These are phyloP conservation scores for Aspergillus nanangensis DNA, from an alignment of 495 filamentous ascomycete species.

Conservation along the genomic window DNA sequence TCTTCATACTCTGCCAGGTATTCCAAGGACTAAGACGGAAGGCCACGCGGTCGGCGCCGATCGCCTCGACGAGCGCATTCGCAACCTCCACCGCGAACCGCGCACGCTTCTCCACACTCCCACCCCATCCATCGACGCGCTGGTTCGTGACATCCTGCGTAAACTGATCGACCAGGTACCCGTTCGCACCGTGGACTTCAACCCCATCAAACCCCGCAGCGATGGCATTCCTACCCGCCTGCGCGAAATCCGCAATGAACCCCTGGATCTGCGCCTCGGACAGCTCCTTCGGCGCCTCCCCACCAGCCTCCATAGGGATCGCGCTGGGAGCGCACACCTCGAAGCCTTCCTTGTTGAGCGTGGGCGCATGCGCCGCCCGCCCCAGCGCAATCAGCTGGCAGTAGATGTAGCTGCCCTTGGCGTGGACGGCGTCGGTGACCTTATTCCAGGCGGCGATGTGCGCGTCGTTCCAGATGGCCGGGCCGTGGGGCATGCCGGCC, in stretches of 20 bases:
- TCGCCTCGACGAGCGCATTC: slow-evolving; percentile 52
- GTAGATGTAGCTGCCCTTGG: slow-evolving; percentile 46
- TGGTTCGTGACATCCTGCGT: slow-evolving; percentile 56
- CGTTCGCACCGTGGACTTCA: slow-evolving; percentile 71
- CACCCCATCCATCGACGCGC: slow-evolving; percentile 63
- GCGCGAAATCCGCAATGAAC: slow-evolving; percentile 51
- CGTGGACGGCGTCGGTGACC: slow-evolving; percentile 45
- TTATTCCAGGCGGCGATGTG: slow-evolving; percentile 44
- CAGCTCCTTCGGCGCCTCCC: slow-evolving; percentile 40
- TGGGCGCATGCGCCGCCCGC: slow-evolving; percentile 40
- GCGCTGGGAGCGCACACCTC: slow-evolving; percentile 34
- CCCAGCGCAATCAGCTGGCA: slow-evolving; percentile 55
- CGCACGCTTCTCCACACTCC: slow-evolving; percentile 60
- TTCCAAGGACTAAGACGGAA: slow-evolving; percentile 59
- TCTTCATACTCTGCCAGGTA: slow-evolving; percentile 59
- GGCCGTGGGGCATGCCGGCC: slow-evolving; percentile 34
- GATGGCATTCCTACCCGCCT: slow-evolving; percentile 59
- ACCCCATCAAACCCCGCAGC: slow-evolving; percentile 46
- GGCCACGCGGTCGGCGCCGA: slow-evolving; percentile 54
- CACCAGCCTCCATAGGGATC: slow-evolving; percentile 18
- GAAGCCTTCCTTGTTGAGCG: slow-evolving; percentile 27
- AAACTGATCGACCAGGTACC: slow-evolving; percentile 75
- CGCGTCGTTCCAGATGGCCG: slow-evolving; percentile 39
- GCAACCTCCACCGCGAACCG: slow-evolving; percentile 59
- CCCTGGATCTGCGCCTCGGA: slow-evolving; percentile 52